These are phyloP conservation scores for Capsella bursapastoris DNA, from an alignment of 345 rosid genomes.

Conservation along the genomic window DNA sequence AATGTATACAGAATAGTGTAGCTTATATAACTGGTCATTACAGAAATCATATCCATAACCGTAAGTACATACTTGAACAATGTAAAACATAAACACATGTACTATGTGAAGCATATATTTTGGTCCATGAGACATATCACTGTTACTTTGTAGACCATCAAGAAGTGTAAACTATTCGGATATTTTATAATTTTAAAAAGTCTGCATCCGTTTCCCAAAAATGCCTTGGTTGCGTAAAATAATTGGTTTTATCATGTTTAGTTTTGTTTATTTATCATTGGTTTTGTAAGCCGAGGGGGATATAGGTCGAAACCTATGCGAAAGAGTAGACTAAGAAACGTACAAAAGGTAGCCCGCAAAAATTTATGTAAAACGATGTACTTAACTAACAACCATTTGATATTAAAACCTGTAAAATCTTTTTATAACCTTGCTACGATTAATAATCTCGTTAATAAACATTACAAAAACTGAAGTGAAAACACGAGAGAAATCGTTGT, in stretches of 20 bases:
- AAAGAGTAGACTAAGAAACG: slow-evolving; percentile 6
- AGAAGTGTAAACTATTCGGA: slow-evolving; percentile 18
- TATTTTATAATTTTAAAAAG: slow-evolving; percentile 10
- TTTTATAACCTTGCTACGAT: neutral
- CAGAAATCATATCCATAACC: neutral
- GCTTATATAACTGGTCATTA: no score
- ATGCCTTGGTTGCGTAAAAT: slow-evolving; percentile 29
- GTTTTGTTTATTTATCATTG: neutral
- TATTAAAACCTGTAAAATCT: neutral
- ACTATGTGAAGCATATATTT: neutral
- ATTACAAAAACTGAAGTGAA: neutral
- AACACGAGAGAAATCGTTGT: neutral
- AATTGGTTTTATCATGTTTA: neutral
- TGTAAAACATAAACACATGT: neutral
- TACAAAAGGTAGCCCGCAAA: slow-evolving; percentile 40
- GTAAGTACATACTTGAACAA: no score
- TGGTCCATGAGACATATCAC: neutral
- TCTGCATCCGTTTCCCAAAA: slow-evolving; percentile 35
- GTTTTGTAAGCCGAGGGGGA: slow-evolving; percentile 26
- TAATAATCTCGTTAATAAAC: neutral
- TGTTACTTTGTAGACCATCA: slow-evolving; percentile 21
- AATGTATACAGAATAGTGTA: no score
- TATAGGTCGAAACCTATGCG: slow-evolving; percentile 30
- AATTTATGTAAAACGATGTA: slow-evolving; percentile 1
- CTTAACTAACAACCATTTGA: neutral